phyloP scores from a whole-genome alignment of 73 alveolate genomes.

The Paramecium primaurelia region DNA sequence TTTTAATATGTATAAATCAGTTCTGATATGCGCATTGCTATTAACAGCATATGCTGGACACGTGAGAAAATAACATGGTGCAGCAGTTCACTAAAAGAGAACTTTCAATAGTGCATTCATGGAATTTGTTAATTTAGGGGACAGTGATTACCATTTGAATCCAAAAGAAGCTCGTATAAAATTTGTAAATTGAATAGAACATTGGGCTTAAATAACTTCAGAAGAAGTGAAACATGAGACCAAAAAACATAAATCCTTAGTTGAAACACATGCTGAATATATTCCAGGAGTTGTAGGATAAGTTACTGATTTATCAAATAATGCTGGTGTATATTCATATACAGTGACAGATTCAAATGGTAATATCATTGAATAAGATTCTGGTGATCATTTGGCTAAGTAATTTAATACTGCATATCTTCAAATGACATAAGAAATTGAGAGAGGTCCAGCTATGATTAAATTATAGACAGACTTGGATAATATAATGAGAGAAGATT shows the following conservation, averaged over 20 bases:
- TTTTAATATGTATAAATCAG: not conserved
- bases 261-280: not conserved
- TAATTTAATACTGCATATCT: not conserved
- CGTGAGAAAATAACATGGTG: not conserved
- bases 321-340: slow-evolving; percentile 20
- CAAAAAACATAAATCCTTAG: not conserved
- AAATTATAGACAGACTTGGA: slow-evolving; percentile 18
- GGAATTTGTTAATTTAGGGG: slow-evolving; percentile 30
- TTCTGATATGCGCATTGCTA: not conserved
- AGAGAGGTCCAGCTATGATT: not conserved
- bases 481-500: slow-evolving; percentile 24
- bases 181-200: not conserved
- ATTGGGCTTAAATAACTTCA: not conserved
- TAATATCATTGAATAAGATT: not conserved
- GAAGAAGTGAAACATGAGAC: not conserved
- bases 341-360: slow-evolving; percentile 11
- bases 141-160: not conserved
- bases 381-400: slow-evolving; percentile 16
- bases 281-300: not conserved
- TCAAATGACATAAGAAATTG: slow-evolving; percentile 2
- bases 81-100: not conserved
- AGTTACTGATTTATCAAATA: not conserved
- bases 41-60: not conserved
- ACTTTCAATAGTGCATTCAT: slow-evolving; percentile 3
- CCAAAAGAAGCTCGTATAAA: not conserved